Evolutionary conservation across 257 asterid genomes (phyloP).

Genomic region (Salvia rosmarinus): DNA sequence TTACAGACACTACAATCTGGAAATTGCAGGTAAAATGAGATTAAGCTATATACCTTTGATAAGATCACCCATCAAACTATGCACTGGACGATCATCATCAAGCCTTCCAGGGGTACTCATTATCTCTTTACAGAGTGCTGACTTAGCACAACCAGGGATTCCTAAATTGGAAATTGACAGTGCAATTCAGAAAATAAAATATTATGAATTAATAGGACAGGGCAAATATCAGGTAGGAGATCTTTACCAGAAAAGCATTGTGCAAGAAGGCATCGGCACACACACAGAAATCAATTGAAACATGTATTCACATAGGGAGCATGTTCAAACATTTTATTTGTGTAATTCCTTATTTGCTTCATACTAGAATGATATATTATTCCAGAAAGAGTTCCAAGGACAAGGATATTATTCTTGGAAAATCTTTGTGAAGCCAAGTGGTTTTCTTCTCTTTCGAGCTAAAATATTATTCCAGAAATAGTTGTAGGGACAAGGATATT

Average conservation of each 20-base stretch:
- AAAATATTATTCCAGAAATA: background rate
- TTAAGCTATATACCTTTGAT: conserved; percentile 64
- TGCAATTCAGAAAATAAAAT: conserved; percentile 36
- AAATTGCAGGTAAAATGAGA: conserved; percentile 14
- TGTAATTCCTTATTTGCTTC: background rate
- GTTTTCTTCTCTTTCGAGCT: background rate
- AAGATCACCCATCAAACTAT: conserved; percentile 95
- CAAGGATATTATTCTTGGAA: background rate
- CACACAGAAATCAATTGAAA: conserved; percentile 19
- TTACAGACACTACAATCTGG: conserved; percentile 25
- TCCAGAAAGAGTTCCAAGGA: background rate
- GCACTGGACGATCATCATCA: conserved; percentile 91
- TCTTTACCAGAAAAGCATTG: conserved; percentile 11
- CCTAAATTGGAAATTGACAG: conserved; percentile 50
- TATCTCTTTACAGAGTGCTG: conserved; percentile 92
- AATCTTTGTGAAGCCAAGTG: background rate
- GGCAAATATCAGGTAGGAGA: conserved; percentile 24
- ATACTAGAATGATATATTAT: too few relatives aligned
- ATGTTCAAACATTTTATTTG: background rate
- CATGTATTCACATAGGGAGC: background rate
- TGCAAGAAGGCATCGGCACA: background rate
- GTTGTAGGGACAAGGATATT: background rate
- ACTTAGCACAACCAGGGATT: conserved; percentile 99
- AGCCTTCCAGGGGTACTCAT: conserved; percentile 65
- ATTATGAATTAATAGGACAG: conserved; percentile 25